Base-by-base conservation (phyloP, 495 filamentous ascomycete genomes). In the Massariosphaeria phaeospora region DNA sequence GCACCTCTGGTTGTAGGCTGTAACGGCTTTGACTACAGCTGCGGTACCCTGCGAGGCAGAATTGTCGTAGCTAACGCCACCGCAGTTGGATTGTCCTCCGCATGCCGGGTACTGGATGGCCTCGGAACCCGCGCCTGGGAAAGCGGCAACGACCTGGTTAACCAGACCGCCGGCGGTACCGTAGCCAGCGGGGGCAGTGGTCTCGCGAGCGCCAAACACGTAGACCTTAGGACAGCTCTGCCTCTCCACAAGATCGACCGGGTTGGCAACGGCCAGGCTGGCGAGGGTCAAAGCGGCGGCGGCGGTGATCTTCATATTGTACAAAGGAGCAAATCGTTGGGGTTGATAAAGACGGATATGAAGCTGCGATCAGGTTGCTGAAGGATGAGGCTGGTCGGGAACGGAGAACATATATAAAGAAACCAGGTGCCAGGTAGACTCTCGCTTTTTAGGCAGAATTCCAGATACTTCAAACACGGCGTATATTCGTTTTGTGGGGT, bases 91-190 rank as follows among this genome's bases (percentile, higher is more conserved):
- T 48, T 77, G 71, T 18, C 71, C 80, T 31, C 81, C 81, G 43
- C 80, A 83, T 15, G 80, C 80, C n/a, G 80, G 79, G 62, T 82
- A 82, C 40, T 57, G 64, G 42, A 84, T 81, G 5, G 75, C 73
- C 57, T 83, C 79, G 2, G 76, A 59, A 10, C 76, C 79, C 3
- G 75, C 64, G n/a, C 73, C 74, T 0, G 75, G 59, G 53, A 78
- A 77, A 15, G 75, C 74, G 24, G 64, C 63, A 11, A 73, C 54
- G 13, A 82, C 55, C 12, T 72, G 67, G 45, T 80, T 70, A 43
- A 82, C 74, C 23, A 83, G 75, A 2, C 73, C 73, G 39, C 50
- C 67, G 36, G 74, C 64, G 3, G 77, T 74, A 5, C 80, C 80
- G 59, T 76, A 80, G 13, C 81, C 81, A 6, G 73, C 59, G 1